Conservation (phyloP, 208 protist genomes). For the Trypanosoma lewisi region DNA sequence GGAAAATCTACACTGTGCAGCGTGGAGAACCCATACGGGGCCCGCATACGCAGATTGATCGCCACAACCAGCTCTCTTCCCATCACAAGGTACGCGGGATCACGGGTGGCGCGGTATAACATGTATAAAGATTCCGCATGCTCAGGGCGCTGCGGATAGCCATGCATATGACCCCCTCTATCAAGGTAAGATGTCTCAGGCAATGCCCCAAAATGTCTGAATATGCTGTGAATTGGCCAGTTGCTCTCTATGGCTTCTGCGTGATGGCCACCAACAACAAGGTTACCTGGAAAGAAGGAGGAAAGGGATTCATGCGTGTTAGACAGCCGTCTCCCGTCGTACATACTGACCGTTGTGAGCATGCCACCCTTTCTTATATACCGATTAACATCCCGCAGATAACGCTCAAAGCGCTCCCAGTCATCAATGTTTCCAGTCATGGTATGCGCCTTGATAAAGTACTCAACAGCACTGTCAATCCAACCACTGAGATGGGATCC, state of each 20-base stretch:
- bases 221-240: conserved; percentile 56
- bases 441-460: too few relatives aligned
- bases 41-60: conserved; percentile 46
- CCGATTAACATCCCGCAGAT: too few relatives aligned
- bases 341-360: too few relatives aligned
- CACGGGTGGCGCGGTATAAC: conserved; percentile 67
- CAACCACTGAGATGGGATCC: too few relatives aligned
- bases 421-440: too few relatives aligned
- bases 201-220: conserved; percentile 58
- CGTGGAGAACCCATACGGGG: conserved; percentile 51
- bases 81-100: conserved; percentile 61
- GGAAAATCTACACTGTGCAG: too few relatives aligned
- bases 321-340: conserved; percentile 18
- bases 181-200: conserved; percentile 60
- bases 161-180: background rate
- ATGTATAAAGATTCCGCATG: conserved; percentile 82
- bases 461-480: too few relatives aligned
- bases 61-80: conserved; percentile 54
- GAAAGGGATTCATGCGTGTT: conserved; percentile 56
- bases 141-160: conserved; percentile 86
- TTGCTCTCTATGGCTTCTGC: conserved; percentile 38
- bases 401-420: too few relatives aligned
- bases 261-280: conserved; percentile 61
- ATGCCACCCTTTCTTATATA: too few relatives aligned
- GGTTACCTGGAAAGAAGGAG: conserved; percentile 77